A percentile compares a stretch with the other conserved stretches of the same genome.
Evolutionary conservation across 1,139 yeast species (phyloP).

Genomic region (Yamadazyma atlantica): DNA sequence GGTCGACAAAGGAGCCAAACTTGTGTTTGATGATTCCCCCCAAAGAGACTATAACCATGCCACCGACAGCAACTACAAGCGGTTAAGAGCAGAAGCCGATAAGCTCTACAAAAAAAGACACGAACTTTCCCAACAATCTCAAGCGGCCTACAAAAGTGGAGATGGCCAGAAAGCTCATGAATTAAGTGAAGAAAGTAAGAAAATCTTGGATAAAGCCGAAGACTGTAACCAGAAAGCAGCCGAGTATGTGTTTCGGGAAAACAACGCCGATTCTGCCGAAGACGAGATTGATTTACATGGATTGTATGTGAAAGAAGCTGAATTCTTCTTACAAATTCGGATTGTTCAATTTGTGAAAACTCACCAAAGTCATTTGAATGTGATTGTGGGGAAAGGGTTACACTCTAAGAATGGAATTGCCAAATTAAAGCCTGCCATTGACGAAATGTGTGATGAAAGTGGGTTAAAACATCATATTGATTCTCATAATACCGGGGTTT

Average conservation of each 20-base stretch:
- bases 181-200: constrained; percentile 68
- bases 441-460: constrained; percentile 67
- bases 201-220: constrained; percentile 62
- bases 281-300: constrained; percentile 96
- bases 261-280: constrained; percentile 77
- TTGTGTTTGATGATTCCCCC: constrained; percentile 27
- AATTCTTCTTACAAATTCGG: constrained; percentile 69
- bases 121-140: constrained; percentile 64
- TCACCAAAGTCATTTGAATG: constrained; percentile 55
- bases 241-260: constrained; percentile 83
- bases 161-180: constrained; percentile 72
- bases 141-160: constrained; percentile 72
- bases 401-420: constrained; percentile 84
- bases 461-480: constrained; percentile 62
- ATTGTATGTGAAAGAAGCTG: constrained; percentile 84
- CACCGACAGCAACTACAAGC: constrained; percentile 62
- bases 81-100: constrained; percentile 68
- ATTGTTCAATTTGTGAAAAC: constrained; percentile 64
- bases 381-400: constrained; percentile 92
- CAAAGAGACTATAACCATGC: constrained; percentile 72
- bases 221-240: constrained; percentile 78
- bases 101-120: constrained; percentile 58
- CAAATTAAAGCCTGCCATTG: constrained; percentile 87
- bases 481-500: constrained; percentile 74
- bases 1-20: constrained; percentile 38